Percentiles rank a stretch among this genome's conserved stretches.
Conservation (phyloP, 768 basidiomycete species). For the Rhodotorula toruloides region DNA sequence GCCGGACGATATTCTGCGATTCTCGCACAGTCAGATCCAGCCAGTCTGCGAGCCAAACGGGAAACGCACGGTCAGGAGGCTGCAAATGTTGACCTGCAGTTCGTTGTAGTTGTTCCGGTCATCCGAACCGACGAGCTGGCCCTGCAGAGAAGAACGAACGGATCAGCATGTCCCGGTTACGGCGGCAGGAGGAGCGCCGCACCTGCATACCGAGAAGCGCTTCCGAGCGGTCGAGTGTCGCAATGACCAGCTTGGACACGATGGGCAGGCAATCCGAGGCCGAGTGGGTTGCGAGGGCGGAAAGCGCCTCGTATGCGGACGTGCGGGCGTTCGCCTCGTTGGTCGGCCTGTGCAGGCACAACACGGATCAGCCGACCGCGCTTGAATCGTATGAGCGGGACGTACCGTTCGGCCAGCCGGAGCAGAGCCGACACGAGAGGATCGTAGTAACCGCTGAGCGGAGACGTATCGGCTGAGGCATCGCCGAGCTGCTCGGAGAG, state of each 20-base stretch:
- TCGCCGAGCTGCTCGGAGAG: constrained; percentile 81
- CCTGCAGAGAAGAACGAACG: constrained; percentile 42
- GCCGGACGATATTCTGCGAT: constrained; percentile 73
- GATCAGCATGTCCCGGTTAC: not conserved
- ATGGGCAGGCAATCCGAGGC: constrained; percentile 71
- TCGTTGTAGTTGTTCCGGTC: constrained; percentile 99
- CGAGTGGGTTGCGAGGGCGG: constrained; percentile 74
- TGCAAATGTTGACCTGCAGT: constrained; percentile 89
- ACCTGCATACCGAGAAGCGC: constrained; percentile 78
- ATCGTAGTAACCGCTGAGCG: constrained; percentile 83
- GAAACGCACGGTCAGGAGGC: constrained; percentile 77
- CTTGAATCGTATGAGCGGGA: not conserved
- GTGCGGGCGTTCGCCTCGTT: constrained; percentile 92
- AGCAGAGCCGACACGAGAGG: constrained; percentile 78
- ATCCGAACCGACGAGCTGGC: constrained; percentile 88
- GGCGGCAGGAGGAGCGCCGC: constrained; percentile 37
- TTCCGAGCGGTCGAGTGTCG: constrained; percentile 85
- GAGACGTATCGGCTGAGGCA: constrained; percentile 58
- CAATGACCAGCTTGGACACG: constrained; percentile 73
- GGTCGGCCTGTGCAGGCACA: constrained; percentile 50
- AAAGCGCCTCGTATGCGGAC: constrained; percentile 91
- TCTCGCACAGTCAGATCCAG: too few species aligned
- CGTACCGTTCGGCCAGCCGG: constrained; percentile 78
- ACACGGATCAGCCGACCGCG: not conserved
- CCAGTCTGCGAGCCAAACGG: too few species aligned